Conservation (phyloP, 164 flowering plant species). For the Magnolia officinalis region DNA sequence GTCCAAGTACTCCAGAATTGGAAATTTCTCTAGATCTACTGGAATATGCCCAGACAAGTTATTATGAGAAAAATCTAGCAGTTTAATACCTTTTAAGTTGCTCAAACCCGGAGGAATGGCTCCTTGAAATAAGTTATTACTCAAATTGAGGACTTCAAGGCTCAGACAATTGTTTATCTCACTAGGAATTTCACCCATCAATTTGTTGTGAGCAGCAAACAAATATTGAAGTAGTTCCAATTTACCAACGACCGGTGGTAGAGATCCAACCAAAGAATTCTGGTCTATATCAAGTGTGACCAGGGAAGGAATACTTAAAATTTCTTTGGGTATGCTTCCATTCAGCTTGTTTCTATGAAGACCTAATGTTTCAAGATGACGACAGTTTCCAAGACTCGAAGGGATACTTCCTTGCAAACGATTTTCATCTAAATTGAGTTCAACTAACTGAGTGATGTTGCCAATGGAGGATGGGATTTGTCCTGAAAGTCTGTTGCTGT, state of each 20-base stretch:
- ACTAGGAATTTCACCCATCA: slow-evolving; percentile 1
- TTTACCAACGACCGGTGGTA: neutral
- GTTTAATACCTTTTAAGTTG: neutral
- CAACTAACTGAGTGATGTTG: slow-evolving; percentile 9
- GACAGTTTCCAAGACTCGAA: slow-evolving; percentile 1
- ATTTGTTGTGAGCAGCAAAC: neutral
- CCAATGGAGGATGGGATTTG: slow-evolving; percentile 15
- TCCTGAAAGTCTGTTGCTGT: slow-evolving; percentile 2
- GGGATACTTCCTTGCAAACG: slow-evolving; percentile 17
- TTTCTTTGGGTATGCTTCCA: neutral
- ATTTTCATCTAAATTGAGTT: neutral
- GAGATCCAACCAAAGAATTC: slow-evolving; percentile 2
- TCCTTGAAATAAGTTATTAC: neutral
- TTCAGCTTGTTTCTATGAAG: neutral
- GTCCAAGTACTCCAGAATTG: neutral
- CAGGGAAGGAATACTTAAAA: neutral
- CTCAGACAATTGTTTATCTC: neutral
- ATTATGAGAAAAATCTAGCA: neutral
- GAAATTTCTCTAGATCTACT: neutral
- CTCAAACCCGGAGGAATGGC: neutral
- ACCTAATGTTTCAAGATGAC: neutral
- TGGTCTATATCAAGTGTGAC: neutral
- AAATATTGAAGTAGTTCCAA: neutral
- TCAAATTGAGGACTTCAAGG: neutral
- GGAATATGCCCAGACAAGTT: neutral